Base-by-base conservation (phyloP, 2,329 filamentous ascomycete genomes). In the Xylariomycetidae sp. region DNA sequence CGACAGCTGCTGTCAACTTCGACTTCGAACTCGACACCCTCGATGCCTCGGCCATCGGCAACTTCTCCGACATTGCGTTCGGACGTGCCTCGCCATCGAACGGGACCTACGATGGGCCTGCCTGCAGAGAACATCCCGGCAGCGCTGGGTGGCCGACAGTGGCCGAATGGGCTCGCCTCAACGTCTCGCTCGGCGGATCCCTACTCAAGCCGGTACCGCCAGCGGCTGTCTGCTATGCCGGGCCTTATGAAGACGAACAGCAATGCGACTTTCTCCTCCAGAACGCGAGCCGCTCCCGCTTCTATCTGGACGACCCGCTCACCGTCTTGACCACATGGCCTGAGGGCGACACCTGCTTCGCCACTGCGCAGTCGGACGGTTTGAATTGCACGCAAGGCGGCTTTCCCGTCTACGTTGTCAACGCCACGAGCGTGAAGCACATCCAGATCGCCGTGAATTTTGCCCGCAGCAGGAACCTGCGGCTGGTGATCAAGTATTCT, bases 391-490 rank as follows among this genome's bases (percentile, higher is more conserved):
- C 54, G 1, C 50, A 59, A 15, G 61, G 61, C 13, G 59, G 56
- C 3, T 58, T 59, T 34, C 57, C 61, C 1, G 50, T 44, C 15
- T 65, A 64, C 30, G 59, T 60, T 6, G 54, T 65, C 10, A 60
- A 61, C 31, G 58, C 54, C 8, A 55, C 49, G 13, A 59, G 47
- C 6, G 57, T 59, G 20, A 53, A 48, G 38, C 57, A 65, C 31
- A 48, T 64, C 5, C 61, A 64, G 47, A 49, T 55, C 1, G 58
- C 57, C 5, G 53, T 65, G 26, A 63, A 64, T 41, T 63, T 65
- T 45, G 61, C 62, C 1, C 49, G 61, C n/a, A 60, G 60, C 26
- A 46, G 46, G 32, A 56, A 60, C 32, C 32, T 65, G 1, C 52
- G 62, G 8, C 44, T 66, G 9, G 53, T 63, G 8, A 48, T 65